These are phyloP conservation scores for Glycine tomentella DNA, from an alignment of 306 rosid species.

Conservation along the genomic window DNA sequence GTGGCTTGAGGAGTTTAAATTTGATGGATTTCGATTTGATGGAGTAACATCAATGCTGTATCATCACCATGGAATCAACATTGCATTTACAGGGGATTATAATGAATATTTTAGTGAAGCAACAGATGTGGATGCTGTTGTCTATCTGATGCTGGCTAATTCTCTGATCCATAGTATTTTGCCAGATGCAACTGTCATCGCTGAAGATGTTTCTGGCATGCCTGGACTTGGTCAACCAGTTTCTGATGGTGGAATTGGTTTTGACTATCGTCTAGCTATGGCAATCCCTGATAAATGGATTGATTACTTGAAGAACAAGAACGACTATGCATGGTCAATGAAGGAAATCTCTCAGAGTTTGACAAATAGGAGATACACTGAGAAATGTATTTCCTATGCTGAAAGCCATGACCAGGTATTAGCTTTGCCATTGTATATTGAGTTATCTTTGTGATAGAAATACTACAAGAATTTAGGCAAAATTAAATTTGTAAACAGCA, in stretches of 20 bases:
- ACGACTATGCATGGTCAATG: conserved; percentile 86
- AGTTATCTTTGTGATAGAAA: conserved; percentile 39
- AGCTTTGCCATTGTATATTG: conserved; percentile 26
- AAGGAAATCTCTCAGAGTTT: conserved; percentile 71
- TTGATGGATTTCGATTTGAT: conserved; percentile 98
- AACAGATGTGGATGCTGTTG: conserved; percentile 91
- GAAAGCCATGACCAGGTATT: conserved; percentile 98
- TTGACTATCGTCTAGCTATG: conserved; percentile 94
- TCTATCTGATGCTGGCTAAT: conserved; percentile 94
- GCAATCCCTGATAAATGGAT: conserved; percentile 97
- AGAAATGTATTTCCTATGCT: conserved; percentile 91
- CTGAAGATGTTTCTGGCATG: conserved; percentile 99
- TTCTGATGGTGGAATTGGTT: conserved; percentile 81
- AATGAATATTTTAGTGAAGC: conserved; percentile 88
- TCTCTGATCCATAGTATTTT: conserved; percentile 68
- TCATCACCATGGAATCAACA: conserved; percentile 93
- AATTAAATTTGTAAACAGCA: conserved; percentile 34
- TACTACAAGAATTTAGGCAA: conserved; percentile 32
- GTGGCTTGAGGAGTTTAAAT: conserved; percentile 93
- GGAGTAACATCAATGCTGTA: conserved; percentile 97
- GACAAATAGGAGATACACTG: conserved; percentile 94
- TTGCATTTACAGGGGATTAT: conserved; percentile 80
- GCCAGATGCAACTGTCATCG: conserved; percentile 87
- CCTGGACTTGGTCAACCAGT: conserved; percentile 89
- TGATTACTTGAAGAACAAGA: conserved; percentile 87